These are phyloP conservation scores for Raffaelea deltoideospora DNA, from an alignment of 2,329 filamentous ascomycete species.

Conservation along the genomic window DNA sequence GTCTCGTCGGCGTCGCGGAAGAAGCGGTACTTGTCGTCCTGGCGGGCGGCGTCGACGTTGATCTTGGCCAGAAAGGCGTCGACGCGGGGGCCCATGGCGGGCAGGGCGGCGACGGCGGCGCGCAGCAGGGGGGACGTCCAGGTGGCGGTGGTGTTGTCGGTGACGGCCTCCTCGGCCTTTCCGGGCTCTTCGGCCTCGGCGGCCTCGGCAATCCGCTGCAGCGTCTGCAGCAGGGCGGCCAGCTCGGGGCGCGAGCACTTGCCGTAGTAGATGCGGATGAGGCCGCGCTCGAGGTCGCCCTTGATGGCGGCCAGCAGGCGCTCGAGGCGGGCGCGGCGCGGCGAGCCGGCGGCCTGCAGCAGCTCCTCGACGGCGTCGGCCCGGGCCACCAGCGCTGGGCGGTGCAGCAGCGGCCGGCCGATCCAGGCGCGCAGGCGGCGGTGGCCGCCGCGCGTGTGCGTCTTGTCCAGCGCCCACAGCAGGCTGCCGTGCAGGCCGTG, in stretches of 20 bases:
- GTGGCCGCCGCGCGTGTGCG: conserved; percentile 76
- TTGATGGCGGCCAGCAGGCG: conserved; percentile 55
- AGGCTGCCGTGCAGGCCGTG: conserved; percentile 72
- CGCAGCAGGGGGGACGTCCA: conserved; percentile 56
- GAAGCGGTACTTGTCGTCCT: conserved; percentile 87
- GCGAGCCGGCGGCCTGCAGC: conserved; percentile 48
- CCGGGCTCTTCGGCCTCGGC: conserved; percentile 41
- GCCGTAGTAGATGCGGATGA: conserved; percentile 94
- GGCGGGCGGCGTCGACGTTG: conserved; percentile 66
- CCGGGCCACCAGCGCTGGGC: conserved; percentile 57
- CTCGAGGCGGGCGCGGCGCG: conserved; percentile 58
- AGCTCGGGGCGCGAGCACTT: conserved; percentile 88
- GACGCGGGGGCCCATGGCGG: conserved; percentile 59
- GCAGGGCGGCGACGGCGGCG: conserved; percentile 59
- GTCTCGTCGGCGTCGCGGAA: conserved; percentile 80
- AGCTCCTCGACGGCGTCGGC: conserved; percentile 79
- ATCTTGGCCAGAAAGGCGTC: conserved; percentile 68
- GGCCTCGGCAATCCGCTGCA: conserved; percentile 75
- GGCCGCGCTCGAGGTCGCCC: conserved; percentile 76
- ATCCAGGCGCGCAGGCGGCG: conserved; percentile 89
- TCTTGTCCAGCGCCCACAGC: conserved; percentile 92
- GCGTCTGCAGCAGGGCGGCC: conserved; percentile 65
- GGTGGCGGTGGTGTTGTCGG: too few species aligned
- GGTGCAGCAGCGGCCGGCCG: conserved; percentile 73
- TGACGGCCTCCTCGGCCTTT: conserved; percentile 49